Percentiles rank a stretch among this genome's conserved stretches.
phyloP scores from a whole-genome alignment of 768 basidiomycete genomes.

The Calocybe cyanea region DNA sequence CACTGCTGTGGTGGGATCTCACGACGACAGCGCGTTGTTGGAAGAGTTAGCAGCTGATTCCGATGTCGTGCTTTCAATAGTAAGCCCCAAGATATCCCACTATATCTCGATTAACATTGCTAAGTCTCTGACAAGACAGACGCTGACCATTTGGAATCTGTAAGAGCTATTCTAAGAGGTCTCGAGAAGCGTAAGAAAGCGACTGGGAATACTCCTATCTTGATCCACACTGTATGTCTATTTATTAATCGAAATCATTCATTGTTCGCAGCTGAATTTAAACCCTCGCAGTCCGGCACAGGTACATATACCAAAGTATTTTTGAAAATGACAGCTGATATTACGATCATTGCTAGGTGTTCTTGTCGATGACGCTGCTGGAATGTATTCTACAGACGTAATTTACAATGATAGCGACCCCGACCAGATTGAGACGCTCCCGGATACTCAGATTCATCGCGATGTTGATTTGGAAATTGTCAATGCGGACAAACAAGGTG shows the following conservation, averaged over 20 bases:
- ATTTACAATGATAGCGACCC: slow-evolving; percentile 35
- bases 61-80: slow-evolving; percentile 10
- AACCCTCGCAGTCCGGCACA: slow-evolving; percentile 24
- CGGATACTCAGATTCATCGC: slow-evolving; percentile 31
- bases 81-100: not conserved
- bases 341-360: slow-evolving; percentile 21
- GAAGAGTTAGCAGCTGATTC: slow-evolving; percentile 40
- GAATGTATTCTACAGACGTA: slow-evolving; percentile 19
- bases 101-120: not conserved
- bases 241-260: slow-evolving; percentile 24
- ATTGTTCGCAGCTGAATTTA: not conserved
- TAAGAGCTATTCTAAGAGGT: slow-evolving; percentile 46
- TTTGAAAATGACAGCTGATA: not conserved
- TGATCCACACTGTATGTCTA: slow-evolving; percentile 59
- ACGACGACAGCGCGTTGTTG: slow-evolving; percentile 36
- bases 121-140: slow-evolving; percentile 21
- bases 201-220: slow-evolving; percentile 38
- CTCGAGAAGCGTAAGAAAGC: slow-evolving; percentile 40
- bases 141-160: slow-evolving; percentile 40
- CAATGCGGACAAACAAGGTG: slow-evolving; percentile 37
- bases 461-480: slow-evolving; percentile 32
- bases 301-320: slow-evolving; percentile 7
- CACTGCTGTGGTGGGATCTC: slow-evolving; percentile 38
- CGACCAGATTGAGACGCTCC: slow-evolving; percentile 28
- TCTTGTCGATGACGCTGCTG: slow-evolving; percentile 28